phyloP scores from a whole-genome alignment of 2,329 filamentous ascomycete species.

The Ramularia collo-cygni region DNA sequence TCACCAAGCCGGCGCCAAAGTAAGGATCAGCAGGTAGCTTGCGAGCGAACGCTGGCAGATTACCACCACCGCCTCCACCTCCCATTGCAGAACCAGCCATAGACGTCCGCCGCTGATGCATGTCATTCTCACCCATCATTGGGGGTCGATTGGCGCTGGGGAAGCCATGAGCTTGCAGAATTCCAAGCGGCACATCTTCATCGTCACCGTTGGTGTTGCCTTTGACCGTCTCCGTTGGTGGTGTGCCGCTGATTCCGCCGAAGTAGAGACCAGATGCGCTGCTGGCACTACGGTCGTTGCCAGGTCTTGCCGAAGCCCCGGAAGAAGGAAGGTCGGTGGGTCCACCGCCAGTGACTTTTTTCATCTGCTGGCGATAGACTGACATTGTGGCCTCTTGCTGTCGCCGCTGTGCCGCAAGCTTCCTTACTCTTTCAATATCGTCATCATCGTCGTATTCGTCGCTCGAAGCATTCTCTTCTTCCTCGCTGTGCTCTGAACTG shows the following conservation, averaged over 20 bases:
- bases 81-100: constrained; percentile 47
- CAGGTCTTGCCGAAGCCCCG: constrained; percentile 42
- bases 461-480: constrained; percentile 45
- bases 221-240: constrained; percentile 20
- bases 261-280: constrained; percentile 22
- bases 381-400: constrained; percentile 88
- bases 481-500: constrained; percentile 30
- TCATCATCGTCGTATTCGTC: constrained; percentile 64
- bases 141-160: constrained; percentile 72
- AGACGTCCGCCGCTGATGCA: constrained; percentile 45
- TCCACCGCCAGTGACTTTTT: constrained; percentile 82
- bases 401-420: constrained; percentile 67
- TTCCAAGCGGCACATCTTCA: constrained; percentile 79
- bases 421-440: constrained; percentile 66
- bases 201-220: constrained; percentile 60
- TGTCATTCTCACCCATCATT: constrained; percentile 48
- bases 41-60: constrained; percentile 74
- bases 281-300: constrained; percentile 47
- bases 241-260: constrained; percentile 26
- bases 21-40: constrained; percentile 81
- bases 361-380: constrained; percentile 90
- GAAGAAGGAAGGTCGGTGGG: constrained; percentile 37
- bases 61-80: constrained; percentile 37
- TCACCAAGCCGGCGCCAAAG: constrained; percentile 68
- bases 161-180: constrained; percentile 83